Evolutionary conservation across 1,284 basidiomycete species (phyloP), one percentile per base, ranked within the genome.

Genomic region (Pulchroboletus neoregius): DNA sequence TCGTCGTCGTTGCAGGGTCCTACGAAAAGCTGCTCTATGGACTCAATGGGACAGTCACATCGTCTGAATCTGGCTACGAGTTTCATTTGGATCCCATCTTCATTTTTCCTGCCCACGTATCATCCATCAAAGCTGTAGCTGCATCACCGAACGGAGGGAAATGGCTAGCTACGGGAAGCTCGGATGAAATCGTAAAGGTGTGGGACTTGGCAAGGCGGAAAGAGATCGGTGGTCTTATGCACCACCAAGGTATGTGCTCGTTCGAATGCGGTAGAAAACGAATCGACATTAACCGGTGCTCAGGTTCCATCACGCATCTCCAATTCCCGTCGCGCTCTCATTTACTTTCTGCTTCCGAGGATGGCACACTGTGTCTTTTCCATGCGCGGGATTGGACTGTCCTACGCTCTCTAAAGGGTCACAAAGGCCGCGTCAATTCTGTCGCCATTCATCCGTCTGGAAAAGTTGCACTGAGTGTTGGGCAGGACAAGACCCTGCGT

Each of bases 1-100:
- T 96, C 75, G 86, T 91, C 67, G 72, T 97, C 53, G 74, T 97
- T 26, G 88, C 84, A 0, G 95, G 95, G 0, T 90, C 92, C 9
- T 98, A 98, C 68, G 95, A 99, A 73, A 94, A 95, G 60, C 74
- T 97, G 9, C 76, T 98, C 12, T 98, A 98, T 61, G 95, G 95
- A 24, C 73, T 97, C 18, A 80, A 92, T 54, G 91, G 86, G 18
- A 72, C 76, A 0, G 71, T 84, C 45, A 67, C 73, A 33, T 45
- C 67, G 42, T 61, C 59, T 9, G 62, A 66, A 18, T 48, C 67
- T 7, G 64, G 60, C 34, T 62, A 66, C 56, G 46, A 68, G 50
- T 78, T 77, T 60, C 58, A 73, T 18, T 66, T 96, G 15, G 83
- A 84, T 53, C 93, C 95, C 0, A 78, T 90, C 43, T 99, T 99